phyloP scores from a whole-genome alignment of 2,329 filamentous ascomycete species.

The Phaeosphaeriaceae sp. region DNA sequence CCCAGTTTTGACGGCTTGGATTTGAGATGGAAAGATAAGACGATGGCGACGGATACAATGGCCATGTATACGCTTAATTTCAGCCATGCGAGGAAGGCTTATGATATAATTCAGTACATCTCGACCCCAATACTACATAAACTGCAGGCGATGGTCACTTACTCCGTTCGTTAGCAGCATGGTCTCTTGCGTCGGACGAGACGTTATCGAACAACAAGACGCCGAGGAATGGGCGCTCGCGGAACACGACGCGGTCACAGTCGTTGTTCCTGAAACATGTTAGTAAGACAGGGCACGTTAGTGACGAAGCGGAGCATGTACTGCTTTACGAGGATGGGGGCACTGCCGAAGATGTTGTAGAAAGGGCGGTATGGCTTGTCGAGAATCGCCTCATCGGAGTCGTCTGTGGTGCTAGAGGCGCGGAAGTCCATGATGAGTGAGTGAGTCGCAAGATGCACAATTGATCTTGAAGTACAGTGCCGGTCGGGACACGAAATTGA shows the following conservation, averaged over 20 bases:
- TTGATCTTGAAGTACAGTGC: neutral
- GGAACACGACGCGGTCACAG: constrained; percentile 59
- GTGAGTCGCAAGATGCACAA: neutral
- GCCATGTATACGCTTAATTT: constrained; percentile 90
- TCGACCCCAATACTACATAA: neutral
- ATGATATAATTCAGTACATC: constrained; percentile 9
- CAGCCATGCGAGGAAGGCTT: constrained; percentile 85
- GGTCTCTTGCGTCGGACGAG: constrained; percentile 76
- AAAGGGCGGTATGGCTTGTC: constrained; percentile 58
- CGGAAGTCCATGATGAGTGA: constrained; percentile 43
- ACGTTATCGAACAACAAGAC: constrained; percentile 77
- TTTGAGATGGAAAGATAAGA: constrained; percentile 91
- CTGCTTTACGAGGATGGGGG: constrained; percentile 57
- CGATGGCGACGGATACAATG: constrained; percentile 86
- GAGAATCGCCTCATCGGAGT: constrained; percentile 39
- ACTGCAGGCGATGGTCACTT: constrained; percentile 13
- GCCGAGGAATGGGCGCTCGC: constrained; percentile 68
- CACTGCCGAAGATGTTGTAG: constrained; percentile 57
- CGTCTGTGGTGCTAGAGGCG: constrained; percentile 29
- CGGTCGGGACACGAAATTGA: neutral
- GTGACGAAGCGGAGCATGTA: too few species aligned
- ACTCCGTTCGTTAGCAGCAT: constrained; percentile 80
- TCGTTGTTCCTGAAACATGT: constrained; percentile 46
- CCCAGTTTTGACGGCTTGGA: constrained; percentile 60
- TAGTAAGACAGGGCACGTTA: too few species aligned